Evolutionary conservation across 2,329 filamentous ascomycete genomes (phyloP).

Genomic region (Calonectria montana): DNA sequence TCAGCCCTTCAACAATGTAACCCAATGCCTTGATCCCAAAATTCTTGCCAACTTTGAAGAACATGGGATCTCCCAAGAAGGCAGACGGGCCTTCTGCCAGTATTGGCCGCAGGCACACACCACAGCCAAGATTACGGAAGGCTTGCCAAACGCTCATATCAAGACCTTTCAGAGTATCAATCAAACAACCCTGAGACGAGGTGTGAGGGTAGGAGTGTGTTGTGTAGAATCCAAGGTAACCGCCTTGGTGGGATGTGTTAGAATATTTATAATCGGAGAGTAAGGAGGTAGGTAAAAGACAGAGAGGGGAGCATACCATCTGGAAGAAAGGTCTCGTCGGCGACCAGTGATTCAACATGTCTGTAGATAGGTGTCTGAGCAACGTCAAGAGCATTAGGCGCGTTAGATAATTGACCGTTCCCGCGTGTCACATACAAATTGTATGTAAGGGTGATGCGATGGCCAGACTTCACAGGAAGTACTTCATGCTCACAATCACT

Average conservation of each 20-base stretch:
- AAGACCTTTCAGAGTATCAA: not conserved
- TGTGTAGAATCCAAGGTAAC: not conserved
- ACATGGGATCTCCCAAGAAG: not conserved
- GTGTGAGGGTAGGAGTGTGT: not conserved
- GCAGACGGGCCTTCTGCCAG: not conserved
- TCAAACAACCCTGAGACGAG: not conserved
- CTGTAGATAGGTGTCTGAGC: not conserved
- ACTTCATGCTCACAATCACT: slow-evolving; percentile 65
- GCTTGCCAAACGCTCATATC: not conserved
- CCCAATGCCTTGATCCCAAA: not conserved
- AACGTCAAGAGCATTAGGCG: not conserved
- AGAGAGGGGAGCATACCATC: not conserved
- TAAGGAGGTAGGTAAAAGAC: not conserved
- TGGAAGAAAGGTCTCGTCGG: not conserved
- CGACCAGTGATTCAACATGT: not conserved
- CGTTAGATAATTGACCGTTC: not conserved
- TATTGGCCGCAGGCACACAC: not conserved
- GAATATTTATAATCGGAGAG: not conserved
- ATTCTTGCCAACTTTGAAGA: not conserved
- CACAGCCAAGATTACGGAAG: not conserved
- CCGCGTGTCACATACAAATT: not conserved
- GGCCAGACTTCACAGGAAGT: slow-evolving; percentile 58
- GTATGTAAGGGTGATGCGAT: slow-evolving; percentile 52
- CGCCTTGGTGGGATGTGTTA: not conserved
- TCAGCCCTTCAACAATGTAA: not conserved